These are phyloP conservation scores for Globisporangium emineosum DNA, from an alignment of 352 stramenopile species.

Conservation along the genomic window DNA sequence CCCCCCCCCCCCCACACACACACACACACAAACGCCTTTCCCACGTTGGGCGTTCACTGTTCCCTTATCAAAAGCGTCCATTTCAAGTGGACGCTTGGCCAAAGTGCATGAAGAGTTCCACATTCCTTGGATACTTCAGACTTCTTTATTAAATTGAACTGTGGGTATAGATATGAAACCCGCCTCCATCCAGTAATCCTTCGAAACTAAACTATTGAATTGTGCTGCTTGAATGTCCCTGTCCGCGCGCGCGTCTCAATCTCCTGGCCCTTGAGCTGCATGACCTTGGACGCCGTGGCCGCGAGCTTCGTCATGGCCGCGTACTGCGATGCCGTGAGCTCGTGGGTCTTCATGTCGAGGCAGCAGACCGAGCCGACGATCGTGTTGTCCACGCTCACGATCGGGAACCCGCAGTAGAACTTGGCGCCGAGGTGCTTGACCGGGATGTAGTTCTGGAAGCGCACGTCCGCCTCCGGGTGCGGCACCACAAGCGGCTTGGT, in stretches of 20 bases:
- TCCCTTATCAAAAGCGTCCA: no score
- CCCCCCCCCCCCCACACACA: no score
- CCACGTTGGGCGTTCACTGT: no score
- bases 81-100: no score
- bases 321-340: constrained; percentile 32
- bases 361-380: constrained; percentile 34
- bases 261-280: constrained; percentile 17
- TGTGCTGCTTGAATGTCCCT: neutral
- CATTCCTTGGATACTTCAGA: no score
- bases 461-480: constrained; percentile 48
- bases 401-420: constrained; percentile 41
- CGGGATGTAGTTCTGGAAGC: constrained; percentile 35
- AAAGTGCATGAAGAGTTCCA: no score
- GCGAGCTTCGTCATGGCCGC: constrained; percentile 26
- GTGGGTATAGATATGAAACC: no score
- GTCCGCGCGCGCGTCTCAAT: neutral
- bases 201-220: no score
- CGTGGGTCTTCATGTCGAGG: constrained; percentile 39
- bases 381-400: constrained; percentile 18
- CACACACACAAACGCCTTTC: no score
- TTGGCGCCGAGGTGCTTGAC: constrained; percentile 35
- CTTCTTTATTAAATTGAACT: no score
- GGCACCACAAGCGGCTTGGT: constrained; percentile 44
- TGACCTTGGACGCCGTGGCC: constrained; percentile 42
- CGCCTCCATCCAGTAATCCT: no score